Percentiles rank a stretch among this genome's conserved stretches.
phyloP scores from a whole-genome alignment of 1,284 basidiomycete species.

The Heterobasidion irregulare region DNA sequence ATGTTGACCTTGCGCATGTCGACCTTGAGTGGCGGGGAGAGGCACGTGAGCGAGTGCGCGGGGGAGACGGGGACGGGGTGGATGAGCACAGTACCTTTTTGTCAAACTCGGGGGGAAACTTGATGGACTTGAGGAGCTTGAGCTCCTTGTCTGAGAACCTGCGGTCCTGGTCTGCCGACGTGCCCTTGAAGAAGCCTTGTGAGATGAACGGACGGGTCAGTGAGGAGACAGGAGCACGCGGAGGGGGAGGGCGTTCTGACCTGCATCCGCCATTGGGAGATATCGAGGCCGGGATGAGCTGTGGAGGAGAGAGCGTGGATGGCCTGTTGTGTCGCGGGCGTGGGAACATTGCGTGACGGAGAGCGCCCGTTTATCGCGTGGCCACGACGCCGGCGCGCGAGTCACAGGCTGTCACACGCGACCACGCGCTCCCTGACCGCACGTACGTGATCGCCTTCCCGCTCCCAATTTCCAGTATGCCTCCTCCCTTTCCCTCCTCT shows the following conservation, averaged over 20 bases:
- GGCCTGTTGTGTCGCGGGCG: no score
- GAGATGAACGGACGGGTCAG: background rate
- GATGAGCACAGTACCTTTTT: constrained; percentile 54
- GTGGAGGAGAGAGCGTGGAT: no score
- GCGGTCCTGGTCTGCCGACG: constrained; percentile 77
- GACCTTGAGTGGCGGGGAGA: constrained; percentile 40
- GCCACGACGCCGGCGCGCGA: background rate
- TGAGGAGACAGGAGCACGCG: background rate
- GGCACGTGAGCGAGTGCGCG: background rate
- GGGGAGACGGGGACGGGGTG: background rate
- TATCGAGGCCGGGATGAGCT: background rate
- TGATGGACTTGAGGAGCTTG: constrained; percentile 80
- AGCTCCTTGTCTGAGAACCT: constrained; percentile 95
- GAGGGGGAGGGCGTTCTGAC: constrained; percentile 8
- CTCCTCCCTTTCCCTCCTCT: background rate
- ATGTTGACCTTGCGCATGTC: constrained; percentile 95
- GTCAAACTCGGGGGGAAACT: constrained; percentile 86
- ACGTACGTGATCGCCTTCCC: no score
- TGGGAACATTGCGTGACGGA: background rate
- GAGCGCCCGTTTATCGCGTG: background rate
- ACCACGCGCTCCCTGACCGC: no score
- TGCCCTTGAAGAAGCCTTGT: constrained; percentile 81
- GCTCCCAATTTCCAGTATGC: no score
- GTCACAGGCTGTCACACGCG: background rate
- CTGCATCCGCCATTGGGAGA: constrained; percentile 23